These are phyloP conservation scores for Phialemoniopsis sp. DNA, from an alignment of 2,329 filamentous ascomycete species.

Conservation along the genomic window DNA sequence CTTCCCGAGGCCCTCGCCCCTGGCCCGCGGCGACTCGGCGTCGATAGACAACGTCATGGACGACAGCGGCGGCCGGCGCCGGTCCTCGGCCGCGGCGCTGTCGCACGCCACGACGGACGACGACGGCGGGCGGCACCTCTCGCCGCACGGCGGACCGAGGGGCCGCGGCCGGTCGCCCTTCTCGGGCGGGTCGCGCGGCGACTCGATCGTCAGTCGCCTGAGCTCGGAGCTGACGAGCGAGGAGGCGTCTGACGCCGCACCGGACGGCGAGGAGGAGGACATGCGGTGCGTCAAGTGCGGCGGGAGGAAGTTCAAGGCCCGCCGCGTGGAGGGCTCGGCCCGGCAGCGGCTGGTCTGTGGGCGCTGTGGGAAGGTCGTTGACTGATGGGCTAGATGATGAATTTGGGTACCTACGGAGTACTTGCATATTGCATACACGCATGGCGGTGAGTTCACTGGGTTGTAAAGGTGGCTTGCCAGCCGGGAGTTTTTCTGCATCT, in stretches of 20 bases:
- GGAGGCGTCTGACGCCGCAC: slow-evolving; percentile 20
- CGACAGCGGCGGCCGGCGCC: background rate
- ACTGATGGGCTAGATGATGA: background rate
- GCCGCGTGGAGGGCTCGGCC: slow-evolving; percentile 29
- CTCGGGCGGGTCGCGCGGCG: slow-evolving; percentile 6
- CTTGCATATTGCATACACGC: too few relatives aligned
- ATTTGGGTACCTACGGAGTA: too few relatives aligned
- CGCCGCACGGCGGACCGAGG: slow-evolving; percentile 15
- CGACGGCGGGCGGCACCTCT: slow-evolving; percentile 14
- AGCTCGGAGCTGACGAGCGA: slow-evolving; percentile 51
- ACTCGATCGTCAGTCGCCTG: slow-evolving; percentile 47
- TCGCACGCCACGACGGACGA: slow-evolving; percentile 6
- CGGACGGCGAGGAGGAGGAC: slow-evolving; percentile 38
- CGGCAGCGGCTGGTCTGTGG: slow-evolving; percentile 58
- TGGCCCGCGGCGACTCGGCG: too few relatives aligned
- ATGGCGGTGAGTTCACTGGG: too few relatives aligned
- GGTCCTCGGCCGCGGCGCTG: too few relatives aligned
- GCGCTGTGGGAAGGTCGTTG: slow-evolving; percentile 37
- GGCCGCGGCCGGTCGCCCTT: slow-evolving; percentile 1
- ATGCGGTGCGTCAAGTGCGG: slow-evolving; percentile 56
- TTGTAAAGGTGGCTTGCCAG: too few relatives aligned
- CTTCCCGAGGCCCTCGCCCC: slow-evolving; percentile 3
- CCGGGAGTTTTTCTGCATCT: too few relatives aligned
- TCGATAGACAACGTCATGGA: background rate
- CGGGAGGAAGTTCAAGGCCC: slow-evolving; percentile 58